Base-by-base conservation (phyloP, 2,329 filamentous ascomycete species). In the Bipolaris zeicola region DNA sequence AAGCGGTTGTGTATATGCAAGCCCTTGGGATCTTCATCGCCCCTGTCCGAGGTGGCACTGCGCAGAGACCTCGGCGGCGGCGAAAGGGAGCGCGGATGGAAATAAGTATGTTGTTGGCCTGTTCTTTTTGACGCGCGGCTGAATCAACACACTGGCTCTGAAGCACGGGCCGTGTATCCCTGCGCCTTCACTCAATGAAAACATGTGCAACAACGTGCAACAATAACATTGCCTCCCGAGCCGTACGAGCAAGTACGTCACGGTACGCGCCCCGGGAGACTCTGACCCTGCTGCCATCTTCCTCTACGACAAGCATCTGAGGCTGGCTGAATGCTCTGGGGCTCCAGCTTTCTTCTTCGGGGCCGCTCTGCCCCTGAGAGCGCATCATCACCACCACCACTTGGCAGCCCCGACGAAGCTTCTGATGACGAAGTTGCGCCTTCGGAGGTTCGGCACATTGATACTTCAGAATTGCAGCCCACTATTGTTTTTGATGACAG, bases 351-450 rank as follows among this genome's bases (percentile, higher is more conserved):
- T 33, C 54, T 53, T 28, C 46, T 51, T 46, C 49, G 49, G 22
- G 53, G 46, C 24, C 52, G 52, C 28, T 22, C 52, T 52, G 50
- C 49, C 53, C 53, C 53, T 56, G 53, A 55, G 46, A 55, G 46
- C 34, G 45, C 48, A 55, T 33, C 48, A 41, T 41, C 47, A 55
- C 39, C 48, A 46, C 47, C 47, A 39, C 46, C 41, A 28, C 28
- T 37, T 41, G 37, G 43, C 18, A 46, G 37, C 50, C 41, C 43
- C 39, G 44, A 45, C 33, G 34, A 54, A 24, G 28, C 38, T 14
- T 49, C 43, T 16, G 50, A 53, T 38, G 24, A 54, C 20, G 46
- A 51, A 31, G 52, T 28, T 24, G 33, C 38, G 42, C 45, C 44
- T 20, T 44, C 51, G 24, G 50, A 53, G 44, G 47, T 18, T 24